Base-by-base conservation (phyloP, 768 basidiomycete species). In the Amanita exitialis region DNA sequence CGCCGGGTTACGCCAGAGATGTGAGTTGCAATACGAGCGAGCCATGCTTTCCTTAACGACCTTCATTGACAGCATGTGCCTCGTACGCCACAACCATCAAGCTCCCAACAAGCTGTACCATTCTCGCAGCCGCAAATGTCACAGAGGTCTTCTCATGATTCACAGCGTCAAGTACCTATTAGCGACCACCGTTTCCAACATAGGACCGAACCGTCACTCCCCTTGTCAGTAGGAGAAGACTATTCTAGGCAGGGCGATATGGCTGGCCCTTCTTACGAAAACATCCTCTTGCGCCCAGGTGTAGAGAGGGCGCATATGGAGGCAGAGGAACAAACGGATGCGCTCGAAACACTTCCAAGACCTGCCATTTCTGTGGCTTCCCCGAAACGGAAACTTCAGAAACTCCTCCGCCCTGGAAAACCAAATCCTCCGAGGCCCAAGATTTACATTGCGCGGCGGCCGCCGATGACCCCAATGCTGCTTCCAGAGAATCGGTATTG, bases 401-500 rank as follows among this genome's bases (percentile, higher is more conserved):
- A 52, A 23, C 23, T 52, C 15, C 27, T 52, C 37, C 43, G 16
- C 20, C 49, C 38, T 18, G 7, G 25, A 8, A 25, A 23, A 27
- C 18, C 23, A 15, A 44, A 25, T 23, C 47, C 42, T 39, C 38
- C 47, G 34, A 58, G 42, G 27, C 52, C 48, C 12, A 38, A 41
- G 21, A 23, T 62, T 49, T 59, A 61, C 52, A 52, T 71, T 21
- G 56, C 62, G 6, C 62, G 73, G 48, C 56, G 66, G 27, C 72
- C 72, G 0, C 61, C 68, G 3, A 64, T 56, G 34, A 65, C 64
- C 9, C 67, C 73, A 2, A 65, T 81, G 2, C 67, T 90, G 28
- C 63, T 72, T 3, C 81, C 83, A 15, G 78, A 79, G 49, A 71
- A 81, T 59, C 70, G 88, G 38, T 90, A 86, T 62, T 91, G 89